Base-by-base conservation (phyloP, 306 rosid genomes). In the Herpetospermum pedunculosum region DNA sequence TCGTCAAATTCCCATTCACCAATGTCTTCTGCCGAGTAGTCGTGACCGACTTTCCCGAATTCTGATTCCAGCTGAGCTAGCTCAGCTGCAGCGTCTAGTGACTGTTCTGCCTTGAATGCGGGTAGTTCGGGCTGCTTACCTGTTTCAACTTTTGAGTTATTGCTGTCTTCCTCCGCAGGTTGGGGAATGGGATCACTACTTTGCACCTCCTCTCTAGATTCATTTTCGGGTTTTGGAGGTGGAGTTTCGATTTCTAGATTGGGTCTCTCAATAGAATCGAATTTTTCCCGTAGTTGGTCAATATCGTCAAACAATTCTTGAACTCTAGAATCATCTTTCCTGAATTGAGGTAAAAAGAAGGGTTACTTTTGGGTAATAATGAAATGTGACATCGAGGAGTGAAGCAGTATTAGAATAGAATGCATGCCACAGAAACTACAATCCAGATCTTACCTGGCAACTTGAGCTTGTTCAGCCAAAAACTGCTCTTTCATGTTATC, bases 1-100 rank as follows among this genome's bases (percentile, higher is more conserved):
- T 91, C 99, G 43, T 95, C 99, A 49, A 95, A 95, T 52, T 95
- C 99, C 99, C 99, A 95, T 74, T 87, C 97, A 26, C 88, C 88
- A 70, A 95, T 87, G 84, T 89, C 99, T 44, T 89, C 96, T 2
- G 82, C 13, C 2, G 96, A 77, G 81, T 95, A 95, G 81, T 95
- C 96, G 30, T 81, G 87, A 75, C 87, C 77, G 25, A 87, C 92
- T 70, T 87, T 90, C 32, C 99, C 99, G 75, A 91, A 85, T 85
- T 95, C 96, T 0, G 97, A 88, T 78, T 91, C 97, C 75, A 89
- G 89, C 84, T 88, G 85, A 23, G 97, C 97, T 62, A 91, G 83
- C 80, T 95, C 97, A 13, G 91, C 95, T 68, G 85, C 96, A 67
- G 92, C 77, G 67, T 89, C 96, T 26, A 82, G 81, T 18, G 32